These are phyloP conservation scores for apple (Malus domestica) DNA, from an alignment of 306 rosid species.

Conservation along the genomic window ASM211411v1 NC_041802.1:3441001-3441500, in stretches of 20 bases:
- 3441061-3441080: neutral
- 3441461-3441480: neutral
- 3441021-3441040: neutral
- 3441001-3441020: neutral
- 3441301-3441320: conserved; percentile 24
- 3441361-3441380: neutral
- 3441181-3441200: conserved; percentile 7
- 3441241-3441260: neutral
- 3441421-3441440: neutral
- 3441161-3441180: neutral
- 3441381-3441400: neutral
- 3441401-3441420: neutral
- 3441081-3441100: neutral
- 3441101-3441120: neutral
- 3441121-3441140: neutral
- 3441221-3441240: neutral
- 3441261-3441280: neutral
- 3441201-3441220: conserved; percentile 3
- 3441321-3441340: conserved; percentile 8
- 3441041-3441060: neutral
- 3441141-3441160: neutral
- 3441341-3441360: conserved; percentile 27
- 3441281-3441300: conserved; percentile 30
- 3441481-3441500: neutral
- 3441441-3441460: too few relatives aligned